Conservation (phyloP, 176 grass and related monocot species). For the Cenchrus americanus region DNA sequence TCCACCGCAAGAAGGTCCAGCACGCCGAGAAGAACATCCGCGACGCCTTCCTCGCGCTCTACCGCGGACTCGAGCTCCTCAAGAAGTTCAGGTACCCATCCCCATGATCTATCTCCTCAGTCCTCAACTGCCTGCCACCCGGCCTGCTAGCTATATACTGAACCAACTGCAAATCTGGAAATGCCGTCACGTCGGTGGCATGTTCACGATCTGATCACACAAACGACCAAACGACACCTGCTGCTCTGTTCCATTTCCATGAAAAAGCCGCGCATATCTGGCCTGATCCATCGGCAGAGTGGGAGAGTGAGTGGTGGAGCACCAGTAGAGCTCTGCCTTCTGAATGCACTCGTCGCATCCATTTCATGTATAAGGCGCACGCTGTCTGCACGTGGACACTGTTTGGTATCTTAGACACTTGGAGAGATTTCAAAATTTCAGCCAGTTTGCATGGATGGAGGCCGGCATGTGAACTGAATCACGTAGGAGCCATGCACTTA, state of each 20-base stretch:
- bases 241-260: not conserved
- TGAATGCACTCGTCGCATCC: not conserved
- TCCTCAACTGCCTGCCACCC: too few species aligned
- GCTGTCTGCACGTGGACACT: not conserved
- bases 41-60: constrained; percentile 78
- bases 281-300: not conserved
- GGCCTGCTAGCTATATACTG: not conserved
- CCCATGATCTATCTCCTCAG: too few species aligned
- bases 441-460: not conserved
- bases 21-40: constrained; percentile 96
- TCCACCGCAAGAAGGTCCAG: constrained; percentile 91
- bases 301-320: not conserved
- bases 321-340: not conserved
- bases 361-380: not conserved
- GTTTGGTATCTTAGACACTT: not conserved
- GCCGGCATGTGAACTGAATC: not conserved
- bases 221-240: not conserved
- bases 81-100: constrained; percentile 73
- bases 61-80: constrained; percentile 80
- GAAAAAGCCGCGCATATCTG: not conserved
- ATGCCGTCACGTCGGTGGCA: constrained; percentile 9
- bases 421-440: not conserved
- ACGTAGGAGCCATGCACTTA: not conserved
- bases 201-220: not conserved
- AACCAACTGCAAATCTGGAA: not conserved